Evolutionary conservation across 176 grass and related monocot genomes (phyloP), one percentile per base, ranked within the genome.

Genomic region (Areca catechu): DNA sequence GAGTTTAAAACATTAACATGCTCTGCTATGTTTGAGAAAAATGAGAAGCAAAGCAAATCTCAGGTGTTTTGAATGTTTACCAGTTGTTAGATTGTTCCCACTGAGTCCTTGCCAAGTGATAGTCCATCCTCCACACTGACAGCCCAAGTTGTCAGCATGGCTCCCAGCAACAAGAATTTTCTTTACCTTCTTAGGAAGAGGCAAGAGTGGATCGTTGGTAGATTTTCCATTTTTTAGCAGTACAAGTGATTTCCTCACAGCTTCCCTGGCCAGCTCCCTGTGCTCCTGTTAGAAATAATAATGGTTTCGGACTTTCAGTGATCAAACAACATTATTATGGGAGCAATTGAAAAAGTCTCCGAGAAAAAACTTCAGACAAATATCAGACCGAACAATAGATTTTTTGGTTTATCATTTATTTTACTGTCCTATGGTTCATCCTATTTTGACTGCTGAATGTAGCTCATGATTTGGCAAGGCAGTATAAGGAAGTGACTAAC

Each of bases 51-150:
- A 43, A 43, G 34, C 14, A 2, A 43, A 43, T 14, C 10, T 43
- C 2, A 43, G 34, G 34, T 43, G 9, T 43, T 43, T 43, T 12
- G 34, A 43, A 43, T 43, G 9, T 43, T 43, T 71, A 86, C 87
- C 87, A 16, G 15, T 56, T 4, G 82, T 90, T 34, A 65, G 7
- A 62, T 82, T 74, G 51, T 90, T 90, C 43, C 87, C 87, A 16
- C 34, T 3, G 12, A 68, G 22, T 54, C 87, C 87, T 69, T 90
- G 87, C 87, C 87, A 90, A 1, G 71, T 66, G 24, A 90, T 82
- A 0, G 87, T 90, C 87, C 87, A 90, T 4, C 87, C 87, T 58
- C 87, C 87, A 19, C 87, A 90, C 16, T 71, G 68, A 16, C 60
- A 60, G 5, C 68, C 68, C 22, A 71, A 52, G 49, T 61, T 71